Evolutionary conservation across 176 grass and related monocot genomes (phyloP).

Genomic region (Zea mays): DNA sequence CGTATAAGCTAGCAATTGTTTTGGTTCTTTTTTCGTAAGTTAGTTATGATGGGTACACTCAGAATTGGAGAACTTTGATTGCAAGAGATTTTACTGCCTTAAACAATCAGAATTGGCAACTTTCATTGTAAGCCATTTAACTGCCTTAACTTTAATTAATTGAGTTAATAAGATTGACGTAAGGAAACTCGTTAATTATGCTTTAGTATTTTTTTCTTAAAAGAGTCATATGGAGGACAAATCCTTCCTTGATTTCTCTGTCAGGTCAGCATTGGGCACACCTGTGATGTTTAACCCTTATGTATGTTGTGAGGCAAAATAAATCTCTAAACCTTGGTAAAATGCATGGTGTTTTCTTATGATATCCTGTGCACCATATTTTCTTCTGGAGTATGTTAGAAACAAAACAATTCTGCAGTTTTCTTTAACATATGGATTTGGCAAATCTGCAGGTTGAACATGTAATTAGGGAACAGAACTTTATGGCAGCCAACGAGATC

Average conservation of each 20-base stretch:
- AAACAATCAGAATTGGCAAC: neutral
- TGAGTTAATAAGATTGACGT: neutral
- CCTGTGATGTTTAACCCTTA: neutral
- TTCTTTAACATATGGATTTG: slow-evolving; percentile 1
- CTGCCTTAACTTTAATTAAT: slow-evolving; percentile 9
- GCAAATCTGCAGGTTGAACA: slow-evolving; percentile 76
- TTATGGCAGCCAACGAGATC: slow-evolving; percentile 87
- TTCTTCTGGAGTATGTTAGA: neutral
- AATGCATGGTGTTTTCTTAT: neutral
- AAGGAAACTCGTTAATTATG: neutral
- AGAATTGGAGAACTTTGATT: neutral
- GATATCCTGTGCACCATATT: neutral
- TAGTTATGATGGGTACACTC: neutral
- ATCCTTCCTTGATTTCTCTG: neutral
- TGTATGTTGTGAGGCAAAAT: neutral
- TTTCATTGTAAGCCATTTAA: neutral
- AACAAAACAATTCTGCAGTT: neutral
- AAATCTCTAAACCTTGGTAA: neutral
- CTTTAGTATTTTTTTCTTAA: slow-evolving; percentile 7
- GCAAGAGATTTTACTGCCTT: slow-evolving; percentile 8
- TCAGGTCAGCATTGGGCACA: neutral
- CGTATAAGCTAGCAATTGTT: neutral
- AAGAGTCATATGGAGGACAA: neutral
- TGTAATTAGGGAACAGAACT: slow-evolving; percentile 96
- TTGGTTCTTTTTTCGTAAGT: neutral